A percentile compares a stretch with the other conserved stretches of the same genome.
phyloP scores from a whole-genome alignment of 1,139 yeast species.

The Blastobotrys ciferrii region DNA sequence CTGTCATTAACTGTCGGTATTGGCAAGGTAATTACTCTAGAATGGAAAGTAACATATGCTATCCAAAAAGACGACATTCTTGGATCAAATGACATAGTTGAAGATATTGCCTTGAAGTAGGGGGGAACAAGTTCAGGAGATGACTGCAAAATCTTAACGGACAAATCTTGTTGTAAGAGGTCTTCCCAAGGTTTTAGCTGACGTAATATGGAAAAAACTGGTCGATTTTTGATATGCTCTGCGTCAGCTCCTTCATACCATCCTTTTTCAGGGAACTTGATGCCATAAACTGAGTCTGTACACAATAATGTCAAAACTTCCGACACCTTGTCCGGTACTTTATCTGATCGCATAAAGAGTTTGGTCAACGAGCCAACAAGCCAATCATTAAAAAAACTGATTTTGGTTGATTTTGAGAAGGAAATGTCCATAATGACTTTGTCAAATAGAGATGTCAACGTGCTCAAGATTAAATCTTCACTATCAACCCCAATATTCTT shows the following conservation, averaged over 20 bases:
- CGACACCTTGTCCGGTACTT: conserved; percentile 40
- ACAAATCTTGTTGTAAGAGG: conserved; percentile 56
- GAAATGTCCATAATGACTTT: conserved; percentile 57
- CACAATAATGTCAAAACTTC: conserved; percentile 51
- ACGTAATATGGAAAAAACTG: conserved; percentile 60
- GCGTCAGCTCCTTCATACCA: conserved; percentile 45
- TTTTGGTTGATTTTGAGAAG: conserved; percentile 67
- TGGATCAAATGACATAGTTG: conserved; percentile 62
- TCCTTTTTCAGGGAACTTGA: conserved; percentile 60
- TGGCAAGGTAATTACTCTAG: conserved; percentile 56
- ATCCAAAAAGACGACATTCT: conserved; percentile 78
- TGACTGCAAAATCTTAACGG: conserved; percentile 48
- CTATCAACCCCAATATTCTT: conserved; percentile 60
- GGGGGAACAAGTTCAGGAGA: conserved; percentile 76
- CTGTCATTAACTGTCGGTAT: conserved; percentile 39
- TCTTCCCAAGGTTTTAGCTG: conserved; percentile 82
- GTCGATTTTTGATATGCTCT: conserved; percentile 47
- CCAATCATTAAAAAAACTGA: conserved; percentile 77
- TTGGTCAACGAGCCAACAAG: conserved; percentile 58
- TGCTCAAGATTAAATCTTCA: conserved; percentile 42
- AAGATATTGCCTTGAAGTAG: conserved; percentile 51
- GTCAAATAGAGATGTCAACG: conserved; percentile 50
- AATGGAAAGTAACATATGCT: conserved; percentile 62
- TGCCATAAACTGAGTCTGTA: conserved; percentile 56
- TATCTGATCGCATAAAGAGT: conserved; percentile 45